Conservation (phyloP, 345 rosid genomes). For the Crucihimalaya himalaica region DNA sequence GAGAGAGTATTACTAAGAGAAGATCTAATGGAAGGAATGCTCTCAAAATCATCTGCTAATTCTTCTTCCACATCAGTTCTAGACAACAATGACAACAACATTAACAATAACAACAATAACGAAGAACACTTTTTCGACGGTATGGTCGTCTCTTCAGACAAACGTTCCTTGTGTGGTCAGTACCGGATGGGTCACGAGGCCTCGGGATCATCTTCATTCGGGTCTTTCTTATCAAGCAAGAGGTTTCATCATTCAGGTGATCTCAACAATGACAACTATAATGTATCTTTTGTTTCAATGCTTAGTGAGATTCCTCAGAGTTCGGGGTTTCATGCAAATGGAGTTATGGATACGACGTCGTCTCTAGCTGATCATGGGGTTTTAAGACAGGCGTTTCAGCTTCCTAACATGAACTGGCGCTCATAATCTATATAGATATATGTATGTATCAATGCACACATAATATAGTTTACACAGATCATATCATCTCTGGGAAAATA, state of each 20-base stretch:
- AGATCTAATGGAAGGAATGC: slow-evolving; percentile 52
- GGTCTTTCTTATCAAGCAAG: slow-evolving; percentile 44
- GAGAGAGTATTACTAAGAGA: slow-evolving; percentile 44
- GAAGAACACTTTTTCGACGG: slow-evolving; percentile 56
- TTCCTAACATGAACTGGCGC: slow-evolving; percentile 57
- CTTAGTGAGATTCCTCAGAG: slow-evolving; percentile 61
- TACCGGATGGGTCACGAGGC: slow-evolving; percentile 46
- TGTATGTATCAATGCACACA: slow-evolving; percentile 12
- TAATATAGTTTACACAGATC: slow-evolving; percentile 21
- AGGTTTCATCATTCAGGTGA: slow-evolving; percentile 57
- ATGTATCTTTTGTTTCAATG: slow-evolving; percentile 60
- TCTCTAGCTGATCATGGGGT: slow-evolving; percentile 54
- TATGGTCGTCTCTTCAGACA: slow-evolving; percentile 45
- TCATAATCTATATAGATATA: slow-evolving; percentile 34
- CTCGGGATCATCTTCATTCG: slow-evolving; percentile 33
- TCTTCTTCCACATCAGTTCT: slow-evolving; percentile 45
- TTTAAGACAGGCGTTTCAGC: slow-evolving; percentile 60
- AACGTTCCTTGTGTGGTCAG: slow-evolving; percentile 41
- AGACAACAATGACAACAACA: slow-evolving; percentile 47
- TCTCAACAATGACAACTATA: slow-evolving; percentile 46
- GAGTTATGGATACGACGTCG: slow-evolving; percentile 39
- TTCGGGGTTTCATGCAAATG: slow-evolving; percentile 51
- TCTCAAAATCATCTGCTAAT: slow-evolving; percentile 43
- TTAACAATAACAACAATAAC: slow-evolving; percentile 46
- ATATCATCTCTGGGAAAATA: slow-evolving; percentile 2